A percentile compares a stretch with the other conserved stretches of the same genome.
Evolutionary conservation across 768 basidiomycete species (phyloP).

Genomic region (Suillus spraguei): DNA sequence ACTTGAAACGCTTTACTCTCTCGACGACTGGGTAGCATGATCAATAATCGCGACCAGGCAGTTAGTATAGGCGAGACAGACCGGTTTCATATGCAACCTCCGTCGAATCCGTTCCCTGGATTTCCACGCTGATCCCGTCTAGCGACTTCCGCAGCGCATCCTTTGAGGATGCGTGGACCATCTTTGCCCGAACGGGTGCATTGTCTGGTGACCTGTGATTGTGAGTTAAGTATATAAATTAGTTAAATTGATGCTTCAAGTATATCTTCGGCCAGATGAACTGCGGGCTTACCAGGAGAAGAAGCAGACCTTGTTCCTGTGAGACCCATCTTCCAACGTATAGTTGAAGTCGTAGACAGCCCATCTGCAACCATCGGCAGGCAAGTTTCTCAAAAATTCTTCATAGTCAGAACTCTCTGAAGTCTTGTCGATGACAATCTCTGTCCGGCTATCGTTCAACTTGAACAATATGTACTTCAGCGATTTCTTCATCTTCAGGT

Average conservation of each 20-base stretch:
- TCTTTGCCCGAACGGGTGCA: conserved; percentile 88
- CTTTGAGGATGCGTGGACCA: conserved; percentile 89
- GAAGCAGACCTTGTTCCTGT: conserved; percentile 87
- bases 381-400: conserved; percentile 72
- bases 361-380: conserved; percentile 77
- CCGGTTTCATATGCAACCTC: conserved; percentile 76
- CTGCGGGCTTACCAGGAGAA: conserved; percentile 75
- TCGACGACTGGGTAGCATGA: conserved; percentile 2
- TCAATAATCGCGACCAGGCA: background rate
- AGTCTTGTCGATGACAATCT: conserved; percentile 78
- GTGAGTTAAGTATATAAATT: background rate
- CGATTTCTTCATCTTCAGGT: conserved; percentile 46
- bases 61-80: conserved; percentile 37
- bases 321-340: conserved; percentile 65
- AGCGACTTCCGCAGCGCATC: conserved; percentile 75
- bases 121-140: conserved; percentile 75
- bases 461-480: conserved; percentile 83
- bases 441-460: conserved; percentile 59
- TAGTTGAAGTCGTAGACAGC: conserved; percentile 94
- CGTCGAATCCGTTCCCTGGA: conserved; percentile 80
- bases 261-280: background rate
- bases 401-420: conserved; percentile 60
- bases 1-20: background rate
- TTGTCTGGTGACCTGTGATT: conserved; percentile 78
- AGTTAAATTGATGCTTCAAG: background rate